Evolutionary conservation across 805 yeast genomes (phyloP), one percentile per base, ranked within the genome.

Genomic region (Sugiyamaella valdiviana): DNA sequence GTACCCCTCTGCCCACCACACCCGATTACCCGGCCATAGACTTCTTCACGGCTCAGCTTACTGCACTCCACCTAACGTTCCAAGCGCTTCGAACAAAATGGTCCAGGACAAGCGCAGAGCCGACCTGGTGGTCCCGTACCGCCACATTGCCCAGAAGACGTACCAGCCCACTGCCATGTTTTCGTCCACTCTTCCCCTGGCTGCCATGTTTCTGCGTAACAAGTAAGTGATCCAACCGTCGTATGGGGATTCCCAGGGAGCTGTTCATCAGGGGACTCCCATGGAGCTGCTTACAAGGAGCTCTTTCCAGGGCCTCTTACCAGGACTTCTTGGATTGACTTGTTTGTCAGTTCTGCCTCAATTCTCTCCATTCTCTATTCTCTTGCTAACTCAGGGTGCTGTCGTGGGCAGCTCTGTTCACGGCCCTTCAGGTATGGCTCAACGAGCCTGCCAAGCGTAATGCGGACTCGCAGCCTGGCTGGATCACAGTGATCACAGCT

Each of bases 201-300:
- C 64, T 14, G 71, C 69, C 46, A 67, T 67, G 67, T 65, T 67
- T 48, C 49, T 67, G 57, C 51, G 65, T 45, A 64, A 68, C 50
- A 63, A 63, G 57, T 52, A 47, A 41, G 56, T 52, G 16, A 10
- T 5, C 20, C 22, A 6, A n/a, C 17, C 14, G 9, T 20, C 26
- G 9, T 5, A 3, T 42, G 17, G 21, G 23, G 26, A 23, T 6
- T 6, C 6, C 9, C 26, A 9, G 9, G 26, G 26, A n/a, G n/a
- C n/a, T n/a, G n/a, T n/a, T n/a, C n/a, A n/a, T n/a, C n/a, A n/a
- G 29, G 29, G 10, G 29, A 10, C 29, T 24, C 10, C 29, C 6
- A 24, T 24, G 29, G 29, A 24, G 29, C 6, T 10, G 29, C 14
- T 26, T 10, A 26, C 14, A n/a, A 26, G 32, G 32, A 23, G 6